A percentile compares a stretch with the other conserved stretches of the same genome.
phyloP scores from a whole-genome alignment of 148 eudicot genomes.

The Selenicereus undatus region DNA sequence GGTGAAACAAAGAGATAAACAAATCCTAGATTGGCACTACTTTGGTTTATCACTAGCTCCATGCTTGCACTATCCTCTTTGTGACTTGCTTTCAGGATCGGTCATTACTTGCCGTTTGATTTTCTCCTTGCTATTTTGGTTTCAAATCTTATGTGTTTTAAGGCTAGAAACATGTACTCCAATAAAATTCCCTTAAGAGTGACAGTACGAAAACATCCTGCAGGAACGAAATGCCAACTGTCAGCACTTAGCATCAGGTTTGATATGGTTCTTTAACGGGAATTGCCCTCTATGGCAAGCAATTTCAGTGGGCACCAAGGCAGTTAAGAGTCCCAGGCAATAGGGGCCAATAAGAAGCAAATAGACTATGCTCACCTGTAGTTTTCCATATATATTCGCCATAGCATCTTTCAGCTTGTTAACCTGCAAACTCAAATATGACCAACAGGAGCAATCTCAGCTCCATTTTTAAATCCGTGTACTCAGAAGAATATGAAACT shows the following conservation, averaged over 20 bases:
- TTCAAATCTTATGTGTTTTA: too few relatives aligned
- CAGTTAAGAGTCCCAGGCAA: background rate
- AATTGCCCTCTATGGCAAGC: background rate
- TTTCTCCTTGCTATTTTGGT: too few relatives aligned
- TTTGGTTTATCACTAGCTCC: too few relatives aligned
- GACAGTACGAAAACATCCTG: background rate
- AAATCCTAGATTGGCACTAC: too few relatives aligned
- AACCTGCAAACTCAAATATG: conserved; percentile 45
- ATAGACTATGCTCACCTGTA: conserved; percentile 53
- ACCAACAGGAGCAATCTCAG: conserved; percentile 6
- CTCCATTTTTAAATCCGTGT: background rate
- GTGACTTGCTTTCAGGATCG: too few relatives aligned
- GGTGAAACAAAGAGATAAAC: too few relatives aligned
- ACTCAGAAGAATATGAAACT: background rate
- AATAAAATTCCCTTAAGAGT: background rate
- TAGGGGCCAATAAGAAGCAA: background rate
- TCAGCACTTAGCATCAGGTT: background rate
- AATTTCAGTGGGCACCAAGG: conserved; percentile 2
- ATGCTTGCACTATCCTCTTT: too few relatives aligned
- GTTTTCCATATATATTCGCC: conserved; percentile 69
- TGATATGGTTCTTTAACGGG: background rate
- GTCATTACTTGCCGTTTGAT: too few relatives aligned
- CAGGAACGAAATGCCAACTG: background rate
- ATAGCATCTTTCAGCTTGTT: conserved; percentile 80
- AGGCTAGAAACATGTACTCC: too few relatives aligned